Conservation (phyloP, 768 basidiomycete species). For the Xerocomus brunneocitrinus region DNA sequence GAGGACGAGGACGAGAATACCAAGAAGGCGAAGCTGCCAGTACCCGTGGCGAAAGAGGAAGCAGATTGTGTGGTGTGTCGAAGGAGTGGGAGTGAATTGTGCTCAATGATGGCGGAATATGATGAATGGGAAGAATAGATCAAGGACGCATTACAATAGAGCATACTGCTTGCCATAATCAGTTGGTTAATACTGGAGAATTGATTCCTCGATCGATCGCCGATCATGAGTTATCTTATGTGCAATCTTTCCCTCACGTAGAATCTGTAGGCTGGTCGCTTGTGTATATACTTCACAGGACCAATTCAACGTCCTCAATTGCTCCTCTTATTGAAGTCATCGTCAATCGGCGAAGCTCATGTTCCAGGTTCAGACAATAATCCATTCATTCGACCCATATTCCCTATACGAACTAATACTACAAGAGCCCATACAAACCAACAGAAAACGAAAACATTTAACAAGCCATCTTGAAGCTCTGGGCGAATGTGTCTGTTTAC, state of each 20-base stretch:
- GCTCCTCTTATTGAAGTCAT: too few relatives aligned
- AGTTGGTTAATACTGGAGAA: neutral
- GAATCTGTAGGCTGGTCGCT: too few relatives aligned
- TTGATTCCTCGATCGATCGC: neutral
- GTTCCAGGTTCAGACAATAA: neutral
- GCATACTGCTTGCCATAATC: neutral
- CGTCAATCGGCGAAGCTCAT: too few relatives aligned
- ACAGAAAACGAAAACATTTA: too few relatives aligned
- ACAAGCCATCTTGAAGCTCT: too few relatives aligned
- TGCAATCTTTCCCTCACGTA: neutral
- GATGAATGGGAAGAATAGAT: slow-evolving; percentile 34
- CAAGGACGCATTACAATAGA: neutral
- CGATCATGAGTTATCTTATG: neutral
- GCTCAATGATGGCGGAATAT: slow-evolving; percentile 41
- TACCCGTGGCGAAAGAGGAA: slow-evolving; percentile 49
- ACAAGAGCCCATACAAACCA: too few relatives aligned
- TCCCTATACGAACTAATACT: too few relatives aligned
- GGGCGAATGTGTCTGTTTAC: neutral
- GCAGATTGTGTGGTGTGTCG: slow-evolving; percentile 60
- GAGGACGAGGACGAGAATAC: slow-evolving; percentile 17
- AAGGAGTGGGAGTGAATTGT: neutral
- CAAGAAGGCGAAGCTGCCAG: slow-evolving; percentile 28
- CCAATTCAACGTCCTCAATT: too few relatives aligned
- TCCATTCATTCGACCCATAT: neutral
- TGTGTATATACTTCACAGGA: too few relatives aligned